Evolutionary conservation across 176 grass and related monocot species (phyloP).

Genomic region (Hsuehochloa calcarea): DNA sequence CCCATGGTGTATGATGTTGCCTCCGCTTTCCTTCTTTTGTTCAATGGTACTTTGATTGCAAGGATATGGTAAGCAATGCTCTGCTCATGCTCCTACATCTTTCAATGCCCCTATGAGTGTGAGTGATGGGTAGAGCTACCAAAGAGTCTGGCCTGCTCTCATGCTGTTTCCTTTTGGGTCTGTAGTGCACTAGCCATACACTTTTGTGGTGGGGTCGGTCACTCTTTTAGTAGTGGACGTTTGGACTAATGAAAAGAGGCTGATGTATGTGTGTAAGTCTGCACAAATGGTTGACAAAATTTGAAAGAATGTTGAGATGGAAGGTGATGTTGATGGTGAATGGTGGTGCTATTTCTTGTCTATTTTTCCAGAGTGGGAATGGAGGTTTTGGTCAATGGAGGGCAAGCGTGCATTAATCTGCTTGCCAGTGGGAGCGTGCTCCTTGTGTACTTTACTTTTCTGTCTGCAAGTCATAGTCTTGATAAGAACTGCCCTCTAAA

Average conservation of each 20-base stretch:
- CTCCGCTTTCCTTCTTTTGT: constrained; percentile 42
- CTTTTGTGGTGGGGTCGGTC: constrained; percentile 64
- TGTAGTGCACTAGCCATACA: constrained; percentile 78
- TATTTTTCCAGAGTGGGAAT: constrained; percentile 34
- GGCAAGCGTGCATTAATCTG: constrained; percentile 42
- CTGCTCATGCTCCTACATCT: constrained; percentile 41
- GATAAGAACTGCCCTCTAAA: constrained; percentile 45
- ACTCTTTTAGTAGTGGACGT: constrained; percentile 53
- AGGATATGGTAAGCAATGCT: constrained; percentile 46
- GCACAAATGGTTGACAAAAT: constrained; percentile 61
- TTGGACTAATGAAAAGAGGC: constrained; percentile 60
- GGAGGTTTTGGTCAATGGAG: constrained; percentile 35
- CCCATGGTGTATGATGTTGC: constrained; percentile 51
- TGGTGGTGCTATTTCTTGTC: constrained; percentile 40
- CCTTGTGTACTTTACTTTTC: constrained; percentile 45
- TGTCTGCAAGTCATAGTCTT: constrained; percentile 42
- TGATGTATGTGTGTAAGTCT: constrained; percentile 50
- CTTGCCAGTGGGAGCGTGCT: constrained; percentile 57
- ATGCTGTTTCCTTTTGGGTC: constrained; percentile 47
- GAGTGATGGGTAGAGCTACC: constrained; percentile 42
- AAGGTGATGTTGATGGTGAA: constrained; percentile 50
- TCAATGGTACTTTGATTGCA: constrained; percentile 65
- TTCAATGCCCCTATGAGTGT: constrained; percentile 57
- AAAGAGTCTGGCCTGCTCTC: constrained; percentile 41
- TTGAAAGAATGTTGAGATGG: constrained; percentile 49